Evolutionary conservation across 768 basidiomycete genomes (phyloP), one percentile per base, ranked within the genome.

Genomic region (Boletus patriciae): DNA sequence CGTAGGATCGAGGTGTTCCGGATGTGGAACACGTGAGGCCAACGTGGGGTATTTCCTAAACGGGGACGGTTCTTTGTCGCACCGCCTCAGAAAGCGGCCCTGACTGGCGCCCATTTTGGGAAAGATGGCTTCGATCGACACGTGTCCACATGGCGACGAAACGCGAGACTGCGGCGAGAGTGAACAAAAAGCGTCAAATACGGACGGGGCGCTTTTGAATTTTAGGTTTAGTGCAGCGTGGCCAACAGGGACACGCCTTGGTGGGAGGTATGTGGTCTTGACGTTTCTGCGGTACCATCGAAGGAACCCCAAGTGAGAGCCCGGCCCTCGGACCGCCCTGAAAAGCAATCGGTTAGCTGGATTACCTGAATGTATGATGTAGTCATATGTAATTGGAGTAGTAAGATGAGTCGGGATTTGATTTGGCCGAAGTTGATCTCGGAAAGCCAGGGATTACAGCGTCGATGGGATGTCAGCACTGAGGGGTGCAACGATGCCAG

Each of bases 61-160:
- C 41, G 36, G 36, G 52, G 18, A 25, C 6, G 5, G 43, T 46
- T 60, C 45, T 44, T 54, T 55, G 63, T 51, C 33, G 23, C 6
- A 58, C 49, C 44, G 41, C 46, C 13, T 52, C 21, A 51, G 44
- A 40, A 2, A 31, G 29, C 7, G 36, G 52, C 37, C 52, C 52
- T 55, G 53, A 43, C 47, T 33, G 45, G 11, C 21, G 6, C 21
- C 38, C 38, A 33, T 16, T 40, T 40, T 38, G 43, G 16, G 45
- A 25, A 44, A 27, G n/a, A 1, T 3, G 13, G 19, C 36, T 54
- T 58, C 52, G 44, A 36, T 57, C 47, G 46, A 44, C 59, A 62
- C 59, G 63, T 61, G 59, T 33, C 36, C 33, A 23, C 19, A 44
- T 53, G 31, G 33, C 52, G 45, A 54, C 58, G 29, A 46, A 54